These are phyloP conservation scores for Phlebiopsis flavidoalba DNA, from an alignment of 768 basidiomycete genomes.

Conservation along the genomic window DNA sequence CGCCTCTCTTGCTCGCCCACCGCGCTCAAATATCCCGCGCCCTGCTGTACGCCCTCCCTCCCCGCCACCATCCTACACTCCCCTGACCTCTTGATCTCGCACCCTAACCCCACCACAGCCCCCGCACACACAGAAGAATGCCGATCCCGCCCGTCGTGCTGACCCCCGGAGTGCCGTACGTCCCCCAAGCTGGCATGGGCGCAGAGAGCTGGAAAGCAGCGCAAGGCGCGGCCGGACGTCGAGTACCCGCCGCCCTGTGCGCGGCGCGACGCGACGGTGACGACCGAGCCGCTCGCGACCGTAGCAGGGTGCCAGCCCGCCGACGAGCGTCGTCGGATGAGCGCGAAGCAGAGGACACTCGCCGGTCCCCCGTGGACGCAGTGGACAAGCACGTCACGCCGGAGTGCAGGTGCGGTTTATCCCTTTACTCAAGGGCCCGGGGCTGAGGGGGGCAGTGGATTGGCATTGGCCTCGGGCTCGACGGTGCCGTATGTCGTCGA, in stretches of 20 bases:
- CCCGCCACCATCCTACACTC: not conserved
- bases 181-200: conserved; percentile 1
- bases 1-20: conserved; percentile 11
- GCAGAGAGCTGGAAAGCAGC: not conserved
- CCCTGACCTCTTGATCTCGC: not conserved
- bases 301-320: not conserved
- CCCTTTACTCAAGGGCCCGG: not conserved
- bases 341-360: conserved; percentile 79
- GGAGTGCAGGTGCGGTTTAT: conserved; percentile 68
- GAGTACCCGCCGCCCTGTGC: conserved; percentile 19
- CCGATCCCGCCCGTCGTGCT: conserved; percentile 21
- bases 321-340: conserved; percentile 58
- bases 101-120: not conserved
- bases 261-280: not conserved
- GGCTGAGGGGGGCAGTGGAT: conserved; percentile 49
- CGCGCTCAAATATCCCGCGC: not conserved
- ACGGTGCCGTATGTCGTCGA: conserved; percentile 98
- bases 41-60: not conserved
- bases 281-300: not conserved
- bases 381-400: conserved; percentile 85
- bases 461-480: conserved; percentile 86
- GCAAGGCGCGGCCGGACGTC: conserved; percentile 4
- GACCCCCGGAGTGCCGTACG: conserved; percentile 23
- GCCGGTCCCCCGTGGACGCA: conserved; percentile 92
- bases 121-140: conserved; percentile 14